Evolutionary conservation across 1,139 yeast genomes (phyloP).

Genomic region (Yamadazyma songkhlaensis): DNA sequence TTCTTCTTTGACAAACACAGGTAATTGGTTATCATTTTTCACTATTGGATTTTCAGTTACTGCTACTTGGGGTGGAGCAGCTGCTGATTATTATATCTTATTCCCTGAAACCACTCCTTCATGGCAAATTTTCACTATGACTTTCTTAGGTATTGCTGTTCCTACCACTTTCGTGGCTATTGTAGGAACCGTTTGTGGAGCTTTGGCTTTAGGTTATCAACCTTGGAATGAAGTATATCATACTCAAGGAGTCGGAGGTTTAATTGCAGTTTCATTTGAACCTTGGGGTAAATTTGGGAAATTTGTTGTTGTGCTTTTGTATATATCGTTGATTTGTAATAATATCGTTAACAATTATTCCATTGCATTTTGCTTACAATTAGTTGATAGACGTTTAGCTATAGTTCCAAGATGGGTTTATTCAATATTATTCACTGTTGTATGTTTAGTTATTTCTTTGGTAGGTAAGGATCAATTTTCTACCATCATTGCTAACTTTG

Average conservation of each 20-base stretch:
- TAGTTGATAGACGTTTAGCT: constrained; percentile 61
- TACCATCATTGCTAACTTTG: constrained; percentile 75
- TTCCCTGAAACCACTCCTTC: constrained; percentile 75
- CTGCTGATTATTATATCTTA: constrained; percentile 80
- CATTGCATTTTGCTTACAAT: constrained; percentile 76
- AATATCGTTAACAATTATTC: constrained; percentile 68
- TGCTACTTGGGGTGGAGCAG: constrained; percentile 87
- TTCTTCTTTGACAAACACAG: constrained; percentile 42
- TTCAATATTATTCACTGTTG: constrained; percentile 62
- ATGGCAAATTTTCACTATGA: constrained; percentile 52
- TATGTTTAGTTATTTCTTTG: constrained; percentile 66
- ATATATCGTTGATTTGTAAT: constrained; percentile 35
- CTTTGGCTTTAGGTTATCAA: constrained; percentile 59
- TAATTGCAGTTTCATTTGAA: constrained; percentile 62
- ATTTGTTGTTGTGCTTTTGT: constrained; percentile 31
- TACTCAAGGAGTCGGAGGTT: constrained; percentile 72
- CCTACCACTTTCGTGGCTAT: constrained; percentile 82
- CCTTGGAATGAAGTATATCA: constrained; percentile 63
- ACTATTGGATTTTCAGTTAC: constrained; percentile 77
- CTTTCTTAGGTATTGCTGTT: constrained; percentile 64
- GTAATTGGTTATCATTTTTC: constrained; percentile 73
- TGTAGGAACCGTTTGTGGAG: constrained; percentile 68
- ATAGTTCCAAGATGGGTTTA: constrained; percentile 78
- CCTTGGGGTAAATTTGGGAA: constrained; percentile 82
- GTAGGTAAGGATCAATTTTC: constrained; percentile 79